Evolutionary conservation across 495 filamentous ascomycete species (phyloP).

Genomic region (Aspergillus cristatus): DNA sequence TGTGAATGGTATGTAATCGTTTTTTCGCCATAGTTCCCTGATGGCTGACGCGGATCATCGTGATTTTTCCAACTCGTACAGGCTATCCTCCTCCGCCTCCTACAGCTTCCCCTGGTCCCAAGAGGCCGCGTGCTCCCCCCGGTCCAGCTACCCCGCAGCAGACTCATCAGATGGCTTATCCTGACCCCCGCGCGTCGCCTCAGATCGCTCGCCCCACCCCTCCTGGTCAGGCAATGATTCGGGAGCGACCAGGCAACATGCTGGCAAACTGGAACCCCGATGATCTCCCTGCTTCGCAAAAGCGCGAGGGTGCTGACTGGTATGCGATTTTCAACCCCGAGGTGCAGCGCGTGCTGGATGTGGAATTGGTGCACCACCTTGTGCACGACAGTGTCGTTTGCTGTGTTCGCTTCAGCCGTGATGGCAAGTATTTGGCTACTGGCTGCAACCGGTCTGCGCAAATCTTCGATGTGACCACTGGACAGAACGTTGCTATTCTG

Average conservation of each 20-base stretch:
- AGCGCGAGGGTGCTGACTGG: slow-evolving; percentile 79
- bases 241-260: slow-evolving; percentile 60
- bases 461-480: slow-evolving; percentile 77
- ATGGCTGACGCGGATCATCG: slow-evolving; percentile 20
- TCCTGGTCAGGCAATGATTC: slow-evolving; percentile 45
- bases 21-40: slow-evolving; percentile 9
- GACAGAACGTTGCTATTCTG: slow-evolving; percentile 67
- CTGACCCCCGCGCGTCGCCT: slow-evolving; percentile 73
- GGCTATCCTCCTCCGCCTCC: slow-evolving; percentile 69
- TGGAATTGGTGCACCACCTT: slow-evolving; percentile 80
- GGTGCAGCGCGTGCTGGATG: slow-evolving; percentile 73
- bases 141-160: slow-evolving; percentile 88
- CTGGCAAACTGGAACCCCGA: slow-evolving; percentile 84
- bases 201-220: slow-evolving; percentile 78
- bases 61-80: slow-evolving; percentile 13
- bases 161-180: slow-evolving; percentile 70
- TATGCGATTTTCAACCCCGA: slow-evolving; percentile 84
- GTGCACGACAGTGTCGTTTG: slow-evolving; percentile 83
- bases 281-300: slow-evolving; percentile 68
- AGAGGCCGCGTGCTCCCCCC: slow-evolving; percentile 49
- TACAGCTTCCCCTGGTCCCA: slow-evolving; percentile 77
- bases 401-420: slow-evolving; percentile 82
- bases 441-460: slow-evolving; percentile 85
- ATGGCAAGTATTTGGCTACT: slow-evolving; percentile 82
- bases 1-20: slow-evolving; percentile 53